Base-by-base conservation (phyloP, 352 stramenopile species). In the Peronospora belbahrii region DNA sequence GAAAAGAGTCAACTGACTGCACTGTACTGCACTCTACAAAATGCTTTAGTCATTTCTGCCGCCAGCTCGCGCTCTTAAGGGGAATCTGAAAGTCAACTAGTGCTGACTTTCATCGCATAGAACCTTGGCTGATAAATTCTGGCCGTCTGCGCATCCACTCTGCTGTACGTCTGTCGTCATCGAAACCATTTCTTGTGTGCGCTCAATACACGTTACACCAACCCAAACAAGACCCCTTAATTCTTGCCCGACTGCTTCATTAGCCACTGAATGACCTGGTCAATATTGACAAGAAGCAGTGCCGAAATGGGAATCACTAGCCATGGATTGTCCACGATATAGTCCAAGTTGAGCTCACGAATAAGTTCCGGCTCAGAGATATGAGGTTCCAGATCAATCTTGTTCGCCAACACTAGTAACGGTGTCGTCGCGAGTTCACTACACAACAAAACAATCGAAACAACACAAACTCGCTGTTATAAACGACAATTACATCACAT, bases 301-400 rank as follows among this genome's bases (percentile, higher is more conserved):
- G 95, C 95, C 55, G 88, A 97, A 67, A 98, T 98, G 27, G 95
- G 95, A 55, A 99, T 97, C 34, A 98, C 90, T 49, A 99, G 95
- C 95, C 95, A 99, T 32, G 95, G 95, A 52, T 97, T 98, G 60
- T 98, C 95, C 59, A 97, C 93, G 37, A 99, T 97, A 75, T 99
- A 98, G 68, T 98, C 96, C 58, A 99, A 71, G 70, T 98, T 97
- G 42, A 99, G 76, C 67, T 97, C 88, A 39, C 95, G 78, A 42
- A 95, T 95, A 37, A 94, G 72, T 54, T 95, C 83, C 11, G 82
- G 78, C 65, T 95, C 84, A 27, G 79, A 91, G 46, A 95, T 89
- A 45, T 95, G 84, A 50, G 94, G 94, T 56, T 96, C 74, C 60
- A 99, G 78, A 79, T 99, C 95, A 60, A 99, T 98, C 70, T 99